A percentile compares a stretch with the other conserved stretches of the same genome.
Evolutionary conservation across 305 asterid species (phyloP).

Genomic region (Petunia hybrid): DNA sequence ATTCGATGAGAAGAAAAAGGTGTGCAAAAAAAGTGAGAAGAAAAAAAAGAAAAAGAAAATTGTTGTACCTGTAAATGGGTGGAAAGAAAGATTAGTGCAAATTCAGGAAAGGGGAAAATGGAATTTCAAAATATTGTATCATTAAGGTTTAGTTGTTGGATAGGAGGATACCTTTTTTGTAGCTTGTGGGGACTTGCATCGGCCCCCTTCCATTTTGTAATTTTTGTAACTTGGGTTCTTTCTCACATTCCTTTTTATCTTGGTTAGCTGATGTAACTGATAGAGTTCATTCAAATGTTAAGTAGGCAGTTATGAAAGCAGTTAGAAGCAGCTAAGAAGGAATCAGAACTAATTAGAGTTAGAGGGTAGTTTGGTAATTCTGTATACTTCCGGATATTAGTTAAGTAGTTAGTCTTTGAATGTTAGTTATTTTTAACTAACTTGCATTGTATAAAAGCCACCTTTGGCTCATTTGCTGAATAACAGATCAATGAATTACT

Average conservation of each 20-base stretch:
- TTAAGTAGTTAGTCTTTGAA: no score
- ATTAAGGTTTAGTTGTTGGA: constrained; percentile 55
- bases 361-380: no score
- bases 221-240: constrained; percentile 38
- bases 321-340: no score
- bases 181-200: constrained; percentile 51
- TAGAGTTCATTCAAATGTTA: constrained; percentile 56
- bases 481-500: no score
- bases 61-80: constrained; percentile 69
- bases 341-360: no score
- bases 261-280: constrained; percentile 38
- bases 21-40: background rate
- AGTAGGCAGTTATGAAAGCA: no score
- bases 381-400: no score
- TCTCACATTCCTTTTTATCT: constrained; percentile 18
- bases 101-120: constrained; percentile 36
- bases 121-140: constrained; percentile 44
- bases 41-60: constrained; percentile 30
- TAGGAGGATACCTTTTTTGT: constrained; percentile 54
- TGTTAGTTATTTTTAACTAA: no score
- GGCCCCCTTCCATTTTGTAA: constrained; percentile 56
- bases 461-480: no score
- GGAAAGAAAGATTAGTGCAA: constrained; percentile 37
- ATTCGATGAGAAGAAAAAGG: constrained; percentile 21
- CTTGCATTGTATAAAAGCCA: no score